These are phyloP conservation scores for Chrysochromulina parva DNA, from an alignment of 78 protist species.

Conservation along the genomic window DNA sequence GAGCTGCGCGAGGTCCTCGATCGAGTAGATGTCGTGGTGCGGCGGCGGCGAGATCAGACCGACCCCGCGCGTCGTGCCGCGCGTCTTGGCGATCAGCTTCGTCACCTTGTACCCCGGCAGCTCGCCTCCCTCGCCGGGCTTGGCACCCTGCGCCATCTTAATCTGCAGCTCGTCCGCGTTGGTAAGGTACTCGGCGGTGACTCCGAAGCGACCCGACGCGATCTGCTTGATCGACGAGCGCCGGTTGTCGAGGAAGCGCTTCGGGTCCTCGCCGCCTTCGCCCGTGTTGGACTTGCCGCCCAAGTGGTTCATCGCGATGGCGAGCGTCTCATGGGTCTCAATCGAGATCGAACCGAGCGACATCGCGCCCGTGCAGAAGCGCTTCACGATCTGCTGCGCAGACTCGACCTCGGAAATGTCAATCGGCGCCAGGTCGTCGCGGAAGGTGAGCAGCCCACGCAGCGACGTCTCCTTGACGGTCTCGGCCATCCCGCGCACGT, in stretches of 20 bases:
- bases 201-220: conserved; percentile 89
- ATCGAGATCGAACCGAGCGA: conserved; percentile 71
- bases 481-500: not conserved
- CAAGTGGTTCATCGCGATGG: conserved; percentile 80
- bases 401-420: conserved; percentile 65
- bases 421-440: conserved; percentile 28
- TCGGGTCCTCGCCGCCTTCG: conserved; percentile 85
- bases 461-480: not conserved
- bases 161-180: conserved; percentile 83
- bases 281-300: conserved; percentile 86
- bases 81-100: conserved; percentile 61
- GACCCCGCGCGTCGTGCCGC: conserved; percentile 83
- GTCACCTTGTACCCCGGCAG: conserved; percentile 76
- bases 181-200: conserved; percentile 77
- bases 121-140: conserved; percentile 91
- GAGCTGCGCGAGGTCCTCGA: conserved; percentile 86
- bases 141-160: conserved; percentile 93
- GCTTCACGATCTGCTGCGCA: conserved; percentile 61
- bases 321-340: conserved; percentile 76
- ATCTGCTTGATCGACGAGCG: conserved; percentile 84
- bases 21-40: conserved; percentile 95
- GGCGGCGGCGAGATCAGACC: conserved; percentile 91
- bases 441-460: conserved; percentile 40
- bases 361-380: conserved; percentile 90
- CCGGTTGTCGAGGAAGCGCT: conserved; percentile 42